Conservation (phyloP, 305 asterid species). For the Fraxinus albicans region DNA sequence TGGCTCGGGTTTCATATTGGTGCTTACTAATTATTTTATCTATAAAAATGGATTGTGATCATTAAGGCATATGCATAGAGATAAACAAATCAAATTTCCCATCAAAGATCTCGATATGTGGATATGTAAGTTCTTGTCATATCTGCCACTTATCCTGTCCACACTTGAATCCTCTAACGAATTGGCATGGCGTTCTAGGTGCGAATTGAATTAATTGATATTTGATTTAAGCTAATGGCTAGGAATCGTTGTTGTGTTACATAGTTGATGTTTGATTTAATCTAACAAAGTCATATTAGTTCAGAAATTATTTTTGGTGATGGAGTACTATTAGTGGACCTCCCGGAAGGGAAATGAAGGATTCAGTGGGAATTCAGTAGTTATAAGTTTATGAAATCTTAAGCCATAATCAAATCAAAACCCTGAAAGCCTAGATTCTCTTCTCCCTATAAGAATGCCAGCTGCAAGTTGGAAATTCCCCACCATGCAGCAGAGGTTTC, state of each 20-base stretch:
- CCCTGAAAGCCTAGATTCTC: neutral
- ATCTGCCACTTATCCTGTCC: neutral
- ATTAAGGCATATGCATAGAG: neutral
- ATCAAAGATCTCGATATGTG: neutral
- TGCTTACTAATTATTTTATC: too few relatives aligned
- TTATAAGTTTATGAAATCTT: neutral
- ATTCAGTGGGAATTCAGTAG: neutral
- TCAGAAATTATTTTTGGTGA: neutral
- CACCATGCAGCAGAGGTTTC: too few relatives aligned
- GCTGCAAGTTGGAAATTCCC: too few relatives aligned
- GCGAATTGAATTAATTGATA: neutral
- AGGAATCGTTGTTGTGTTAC: neutral
- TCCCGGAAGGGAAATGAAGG: neutral
- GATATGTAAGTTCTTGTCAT: neutral
- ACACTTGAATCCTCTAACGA: neutral
- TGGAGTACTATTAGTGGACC: neutral
- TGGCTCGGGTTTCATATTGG: too few relatives aligned
- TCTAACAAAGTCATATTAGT: neutral
- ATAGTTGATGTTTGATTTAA: neutral
- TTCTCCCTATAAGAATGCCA: too few relatives aligned
- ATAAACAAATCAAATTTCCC: neutral
- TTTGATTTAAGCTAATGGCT: neutral
- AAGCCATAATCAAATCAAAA: neutral
- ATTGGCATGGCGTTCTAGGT: neutral
- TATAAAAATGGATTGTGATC: too few relatives aligned